Evolutionary conservation across 345 rosid species (phyloP), one percentile per base, ranked within the genome.

Genomic region (Mercurialis annua): DNA sequence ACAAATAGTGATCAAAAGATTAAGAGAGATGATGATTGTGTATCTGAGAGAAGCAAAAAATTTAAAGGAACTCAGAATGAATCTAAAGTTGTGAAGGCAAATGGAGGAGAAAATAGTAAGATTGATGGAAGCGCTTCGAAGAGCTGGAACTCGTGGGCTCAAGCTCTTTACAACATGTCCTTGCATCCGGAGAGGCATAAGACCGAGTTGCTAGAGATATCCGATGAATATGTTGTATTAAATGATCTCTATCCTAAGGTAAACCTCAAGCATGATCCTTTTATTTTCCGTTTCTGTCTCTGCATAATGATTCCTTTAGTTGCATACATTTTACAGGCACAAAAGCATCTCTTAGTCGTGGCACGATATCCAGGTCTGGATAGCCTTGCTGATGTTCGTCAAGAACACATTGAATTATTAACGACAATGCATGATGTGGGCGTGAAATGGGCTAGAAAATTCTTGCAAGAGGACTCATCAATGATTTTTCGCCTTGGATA

Each of bases 201-300:
- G 72, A 81, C 81, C 70, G 70, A 69, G 34, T 71, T 86, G 73
- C 73, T 91, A 76, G 96, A 94, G 76, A 78, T 73, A 52, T 65
- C 68, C 15, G 92, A 81, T 29, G 79, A 85, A 74, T 65, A 89
- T 10, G 87, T 85, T 59, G 97, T 94, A 40, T 64, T 91, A 67
- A 82, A 87, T 68, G 97, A 94, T 73, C 83, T 75, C 26, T 90
- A 85, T 78, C 96, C 97, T 1, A 94, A 94, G 95, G 96, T 87
- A 75, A 69, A 43, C 26, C 42, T 30, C 14, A 57, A 40, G 44
- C 18, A 56, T 21, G 20, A 40, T 2, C 43, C 62, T 9, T 21
- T 24, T 27, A 12, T 29, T 62, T 21, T 48, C 20, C 10, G 14
- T 24, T 23, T 10, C 11, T 50, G 40, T 42, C 6, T 51, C 48